Base-by-base conservation (phyloP, 345 rosid genomes). In the Leavenworthia alabamica region DNA sequence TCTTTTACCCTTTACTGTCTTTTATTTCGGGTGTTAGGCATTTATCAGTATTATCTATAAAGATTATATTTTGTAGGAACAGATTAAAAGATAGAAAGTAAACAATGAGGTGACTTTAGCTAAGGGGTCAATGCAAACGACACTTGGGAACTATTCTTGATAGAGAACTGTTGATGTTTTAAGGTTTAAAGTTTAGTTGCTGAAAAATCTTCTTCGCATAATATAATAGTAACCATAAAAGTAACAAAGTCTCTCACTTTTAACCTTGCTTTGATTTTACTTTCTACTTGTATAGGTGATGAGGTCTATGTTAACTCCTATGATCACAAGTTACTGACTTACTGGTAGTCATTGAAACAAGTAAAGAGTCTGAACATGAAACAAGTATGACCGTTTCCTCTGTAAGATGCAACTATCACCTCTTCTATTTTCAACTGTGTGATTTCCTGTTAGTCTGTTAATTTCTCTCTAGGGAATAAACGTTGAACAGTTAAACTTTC, bases 181-280 rank as follows among this genome's bases (percentile, higher is more conserved):
- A 62, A 70, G 58, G 74, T 62, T 62, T 45, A 23, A 39, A 47
- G 44, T 70, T 61, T 53, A 53, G 55, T 67, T 68, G 56, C 67
- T 68, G 35, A 19, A 36, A 26, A 53, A 57, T 58, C 54, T 50
- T 39, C 48, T 20, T 28, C 26, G 6, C 71, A 46, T 39, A 39
- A 3, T 7, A 48, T 20, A 20, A 20, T 2, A 20, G 42, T 48
- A 41, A 67, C 28, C 39, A 15, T 42, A 41, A 29, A 42, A 37
- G 36, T 27, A 32, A 52, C 13, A 26, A 16, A 14, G 27, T 43
- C 39, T 3, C 2, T 67, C 37, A 24, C 46, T 43, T 51, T 50
- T 17, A 33, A 46, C 56, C 26, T 69, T 36, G 24, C 6, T 52
- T 35, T 44, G 40, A n/a, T 24, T 45, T 35, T 52, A n/a, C n/a